Evolutionary conservation across 2,329 filamentous ascomycete species (phyloP), one percentile per base, ranked within the genome.

Genomic region (Dactylellina leptospora): DNA sequence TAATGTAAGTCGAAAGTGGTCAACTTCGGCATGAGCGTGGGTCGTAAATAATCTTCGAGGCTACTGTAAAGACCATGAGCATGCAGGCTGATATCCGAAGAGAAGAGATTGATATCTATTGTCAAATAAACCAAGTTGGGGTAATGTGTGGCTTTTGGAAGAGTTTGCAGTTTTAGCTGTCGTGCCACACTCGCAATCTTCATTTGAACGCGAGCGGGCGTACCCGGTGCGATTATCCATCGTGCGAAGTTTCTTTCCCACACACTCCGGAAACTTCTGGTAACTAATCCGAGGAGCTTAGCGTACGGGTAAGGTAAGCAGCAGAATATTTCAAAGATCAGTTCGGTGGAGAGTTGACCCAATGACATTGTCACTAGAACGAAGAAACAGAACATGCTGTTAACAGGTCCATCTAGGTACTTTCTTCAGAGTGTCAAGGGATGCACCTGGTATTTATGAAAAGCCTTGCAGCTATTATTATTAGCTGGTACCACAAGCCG

Each of bases 201-300:
- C 4, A 4, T 42, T 18, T 18, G 38, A 4, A 4, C 4, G 16
- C n/a, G n/a, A 4, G n/a, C 18, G n/a, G 38, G 38, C 18, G 38
- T 42, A n/a, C 38, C n/a, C 6, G 38, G 16, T 18, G 8, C n/a
- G 38, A 42, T 42, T 18, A 6, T 42, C 38, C 38, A 42, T 4
- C 18, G 38, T 42, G 38, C 38, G n/a, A 42, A 42, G n/a, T 18
- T 42, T 18, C n/a, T 42, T 42, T 42, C 38, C 38, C 38, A 42
- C 4, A 42, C 38, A 9, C 38, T 10, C 8, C 38, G 38, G 16
- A 42, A 42, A 18, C 4, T 16, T 16, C n/a, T 42, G 4, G 38
- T n/a, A 42, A 42, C 38, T 16, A 42, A 42, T 16, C 38, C 38
- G n/a, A 42, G 38, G 8, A n/a, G 4, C 4, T 10, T 42, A 10